A percentile compares a stretch with the other conserved stretches of the same genome.
Conservation (phyloP, 257 asterid genomes). For the Scutellaria baicalensis region DNA sequence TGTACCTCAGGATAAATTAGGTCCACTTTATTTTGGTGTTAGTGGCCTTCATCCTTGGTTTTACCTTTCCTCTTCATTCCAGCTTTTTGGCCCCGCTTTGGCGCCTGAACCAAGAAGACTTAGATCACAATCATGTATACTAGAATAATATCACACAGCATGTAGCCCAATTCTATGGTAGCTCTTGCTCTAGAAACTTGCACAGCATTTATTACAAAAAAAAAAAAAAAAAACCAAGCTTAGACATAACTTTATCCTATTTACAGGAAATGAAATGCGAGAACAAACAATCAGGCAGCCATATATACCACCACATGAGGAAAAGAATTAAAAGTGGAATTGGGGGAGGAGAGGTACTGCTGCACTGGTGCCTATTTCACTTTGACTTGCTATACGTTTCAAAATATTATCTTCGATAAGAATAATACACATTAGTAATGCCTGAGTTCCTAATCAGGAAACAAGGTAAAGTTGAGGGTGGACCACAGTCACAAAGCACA, state of each 20-base stretch:
- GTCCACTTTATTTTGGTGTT: constrained; percentile 16
- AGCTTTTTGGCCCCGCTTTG: constrained; percentile 39
- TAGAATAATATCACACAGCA: background rate
- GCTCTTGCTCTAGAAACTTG: background rate
- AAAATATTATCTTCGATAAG: background rate
- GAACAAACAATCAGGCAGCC: too few species aligned
- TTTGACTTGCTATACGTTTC: background rate
- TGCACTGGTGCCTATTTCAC: too few species aligned
- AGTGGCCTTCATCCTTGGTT: constrained; percentile 29
- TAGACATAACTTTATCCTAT: too few species aligned
- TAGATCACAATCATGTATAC: background rate
- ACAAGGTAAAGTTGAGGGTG: background rate
- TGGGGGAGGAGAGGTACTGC: too few species aligned
- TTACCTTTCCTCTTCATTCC: constrained; percentile 60
- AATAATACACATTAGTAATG: background rate
- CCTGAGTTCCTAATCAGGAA: background rate
- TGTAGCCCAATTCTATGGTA: background rate
- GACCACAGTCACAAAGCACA: background rate
- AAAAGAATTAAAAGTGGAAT: too few species aligned
- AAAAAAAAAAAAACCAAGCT: too few species aligned
- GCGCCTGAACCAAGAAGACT: constrained; percentile 36
- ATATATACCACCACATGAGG: too few species aligned
- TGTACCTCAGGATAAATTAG: constrained; percentile 10
- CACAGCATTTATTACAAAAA: background rate
- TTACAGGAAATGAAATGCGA: too few species aligned